phyloP scores from a whole-genome alignment of 257 asterid species.

The Solanum sparsipilum region DNA sequence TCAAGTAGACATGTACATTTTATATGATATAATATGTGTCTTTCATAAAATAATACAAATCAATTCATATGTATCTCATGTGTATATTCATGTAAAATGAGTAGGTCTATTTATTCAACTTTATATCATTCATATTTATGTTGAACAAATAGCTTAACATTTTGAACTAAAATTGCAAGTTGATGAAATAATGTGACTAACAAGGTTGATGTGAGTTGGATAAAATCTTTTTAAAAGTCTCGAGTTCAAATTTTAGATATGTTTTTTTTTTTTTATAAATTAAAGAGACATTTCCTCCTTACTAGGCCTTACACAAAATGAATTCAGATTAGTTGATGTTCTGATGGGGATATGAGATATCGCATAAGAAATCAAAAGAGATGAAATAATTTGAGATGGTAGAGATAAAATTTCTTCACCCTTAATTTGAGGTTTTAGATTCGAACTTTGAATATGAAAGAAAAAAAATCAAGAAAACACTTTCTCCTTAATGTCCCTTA shows the following conservation, averaged over 20 bases:
- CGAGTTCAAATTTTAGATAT: background rate
- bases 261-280: too few relatives aligned
- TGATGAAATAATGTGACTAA: background rate
- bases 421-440: background rate
- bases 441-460: background rate
- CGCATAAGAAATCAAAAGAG: background rate
- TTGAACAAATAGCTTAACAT: background rate
- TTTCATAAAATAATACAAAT: too few relatives aligned
- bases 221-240: background rate
- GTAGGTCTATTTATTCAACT: background rate
- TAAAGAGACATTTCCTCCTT: background rate
- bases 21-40: background rate
- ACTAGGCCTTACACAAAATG: background rate
- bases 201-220: background rate
- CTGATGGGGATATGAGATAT: background rate
- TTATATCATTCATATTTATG: background rate
- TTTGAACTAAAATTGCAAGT: background rate
- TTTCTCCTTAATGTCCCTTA: background rate
- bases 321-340: accelerated
- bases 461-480: background rate
- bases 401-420: accelerated
- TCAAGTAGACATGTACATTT: too few relatives aligned
- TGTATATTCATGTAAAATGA: background rate
- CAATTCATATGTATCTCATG: too few relatives aligned
- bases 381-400: background rate